Conservation (phyloP, 257 asterid species). For the Solanum ossicruentum region DNA sequence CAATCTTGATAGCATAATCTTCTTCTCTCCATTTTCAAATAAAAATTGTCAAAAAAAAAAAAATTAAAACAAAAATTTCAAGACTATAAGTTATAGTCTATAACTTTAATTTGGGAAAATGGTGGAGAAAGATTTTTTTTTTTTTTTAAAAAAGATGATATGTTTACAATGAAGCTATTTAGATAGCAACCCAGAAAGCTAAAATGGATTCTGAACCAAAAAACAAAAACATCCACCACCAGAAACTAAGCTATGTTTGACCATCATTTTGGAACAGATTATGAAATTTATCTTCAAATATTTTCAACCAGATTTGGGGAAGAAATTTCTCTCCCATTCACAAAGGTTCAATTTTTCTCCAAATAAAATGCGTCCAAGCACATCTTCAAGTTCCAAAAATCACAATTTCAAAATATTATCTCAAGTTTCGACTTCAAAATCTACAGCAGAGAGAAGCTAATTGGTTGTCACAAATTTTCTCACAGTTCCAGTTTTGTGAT, state of each 20-base stretch:
- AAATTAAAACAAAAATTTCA: neutral
- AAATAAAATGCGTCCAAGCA: neutral
- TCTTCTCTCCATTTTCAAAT: neutral
- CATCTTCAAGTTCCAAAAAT: neutral
- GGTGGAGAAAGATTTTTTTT: neutral
- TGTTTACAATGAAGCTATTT: neutral
- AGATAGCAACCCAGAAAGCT: neutral
- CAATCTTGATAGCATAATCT: neutral
- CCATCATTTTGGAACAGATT: too few species aligned
- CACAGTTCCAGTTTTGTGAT: neutral
- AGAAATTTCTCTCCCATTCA: too few species aligned
- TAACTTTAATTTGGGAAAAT: neutral
- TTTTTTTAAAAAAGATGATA: neutral
- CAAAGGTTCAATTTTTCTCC: too few species aligned
- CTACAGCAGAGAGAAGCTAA: neutral
- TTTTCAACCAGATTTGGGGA: too few species aligned
- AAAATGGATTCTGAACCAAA: neutral
- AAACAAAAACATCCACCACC: neutral
- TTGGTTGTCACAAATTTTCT: neutral
- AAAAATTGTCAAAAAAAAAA: neutral
- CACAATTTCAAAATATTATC: neutral
- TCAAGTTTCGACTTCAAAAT: neutral
- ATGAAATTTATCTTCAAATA: too few species aligned
- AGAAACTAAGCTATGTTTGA: neutral
- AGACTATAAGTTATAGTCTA: neutral